These are phyloP conservation scores for Cyberlindnera amylophila DNA, from an alignment of 805 yeast genomes.

Conservation along the genomic window DNA sequence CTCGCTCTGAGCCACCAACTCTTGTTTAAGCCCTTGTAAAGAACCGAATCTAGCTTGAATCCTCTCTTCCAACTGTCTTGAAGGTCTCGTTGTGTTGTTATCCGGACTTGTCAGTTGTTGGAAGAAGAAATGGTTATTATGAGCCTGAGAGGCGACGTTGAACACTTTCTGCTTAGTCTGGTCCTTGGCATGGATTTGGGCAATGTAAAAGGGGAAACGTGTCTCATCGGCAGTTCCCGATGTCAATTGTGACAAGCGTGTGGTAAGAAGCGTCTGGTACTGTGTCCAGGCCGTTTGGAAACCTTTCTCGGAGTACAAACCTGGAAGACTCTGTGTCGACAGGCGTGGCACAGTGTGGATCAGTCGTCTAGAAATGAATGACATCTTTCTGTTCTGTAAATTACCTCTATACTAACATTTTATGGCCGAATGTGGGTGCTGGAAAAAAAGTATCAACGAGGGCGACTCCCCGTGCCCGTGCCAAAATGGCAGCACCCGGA, in stretches of 20 bases:
- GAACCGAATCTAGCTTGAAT: constrained; percentile 38
- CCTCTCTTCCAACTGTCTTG: constrained; percentile 32
- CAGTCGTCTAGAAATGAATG: constrained; percentile 18
- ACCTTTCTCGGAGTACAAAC: constrained; percentile 62
- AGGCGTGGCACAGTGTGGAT: constrained; percentile 67
- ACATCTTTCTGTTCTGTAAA: constrained; percentile 4
- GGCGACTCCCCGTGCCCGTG: no score
- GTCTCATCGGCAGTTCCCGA: constrained; percentile 79
- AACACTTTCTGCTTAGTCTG: constrained; percentile 65
- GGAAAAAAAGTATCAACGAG: no score
- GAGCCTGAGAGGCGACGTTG: constrained; percentile 87
- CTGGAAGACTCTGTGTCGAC: constrained; percentile 40
- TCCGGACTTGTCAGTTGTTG: constrained; percentile 44
- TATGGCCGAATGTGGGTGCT: no score
- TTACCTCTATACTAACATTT: no score
- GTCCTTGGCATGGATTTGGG: constrained; percentile 61
- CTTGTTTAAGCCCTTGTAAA: constrained; percentile 16
- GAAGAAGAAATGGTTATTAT: constrained; percentile 87
- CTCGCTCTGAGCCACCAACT: constrained; percentile 23
- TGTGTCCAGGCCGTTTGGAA: constrained; percentile 76
- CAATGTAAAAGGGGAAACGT: constrained; percentile 67
- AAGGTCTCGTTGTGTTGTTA: constrained; percentile 30
- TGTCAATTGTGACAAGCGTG: constrained; percentile 59
- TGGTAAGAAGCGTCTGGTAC: constrained; percentile 64
- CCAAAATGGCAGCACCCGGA: no score